These are phyloP conservation scores for Volvox africanus DNA, from an alignment of 139 green algal genomes.

Conservation along the genomic window DNA sequence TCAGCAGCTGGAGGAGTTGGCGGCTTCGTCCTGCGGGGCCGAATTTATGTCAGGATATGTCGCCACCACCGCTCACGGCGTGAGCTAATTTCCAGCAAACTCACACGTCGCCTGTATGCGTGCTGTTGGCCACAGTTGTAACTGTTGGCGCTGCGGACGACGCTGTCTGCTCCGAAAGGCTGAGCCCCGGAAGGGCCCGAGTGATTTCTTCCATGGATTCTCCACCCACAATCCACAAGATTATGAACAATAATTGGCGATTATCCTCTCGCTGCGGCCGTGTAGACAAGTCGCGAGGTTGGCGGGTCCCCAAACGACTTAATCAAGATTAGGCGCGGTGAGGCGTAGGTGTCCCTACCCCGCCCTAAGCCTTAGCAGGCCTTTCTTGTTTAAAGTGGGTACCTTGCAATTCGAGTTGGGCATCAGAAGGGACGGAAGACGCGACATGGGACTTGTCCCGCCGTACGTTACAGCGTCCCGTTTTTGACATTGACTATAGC, in stretches of 20 bases:
- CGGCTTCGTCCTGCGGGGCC: slow-evolving; percentile 14
- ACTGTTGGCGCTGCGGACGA: neutral
- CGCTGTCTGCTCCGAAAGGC: slow-evolving; percentile 1
- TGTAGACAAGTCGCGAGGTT: neutral
- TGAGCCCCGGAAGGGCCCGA: neutral
- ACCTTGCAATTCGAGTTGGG: neutral
- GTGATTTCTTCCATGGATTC: neutral
- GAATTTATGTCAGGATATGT: neutral
- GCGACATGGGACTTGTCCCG: neutral
- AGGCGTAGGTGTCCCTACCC: slow-evolving; percentile 9
- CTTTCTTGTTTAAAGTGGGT: neutral
- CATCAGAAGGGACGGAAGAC: too few relatives aligned
- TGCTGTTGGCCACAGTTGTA: neutral
- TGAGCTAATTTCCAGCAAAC: neutral
- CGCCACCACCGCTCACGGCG: neutral
- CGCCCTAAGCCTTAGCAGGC: slow-evolving; percentile 4
- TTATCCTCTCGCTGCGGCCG: neutral
- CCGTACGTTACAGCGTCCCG: neutral
- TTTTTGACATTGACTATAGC: too few relatives aligned
- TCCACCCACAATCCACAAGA: neutral
- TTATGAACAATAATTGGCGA: neutral
- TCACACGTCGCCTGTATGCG: slow-evolving; percentile 6
- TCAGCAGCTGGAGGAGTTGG: slow-evolving; percentile 7
- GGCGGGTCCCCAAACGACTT: neutral
- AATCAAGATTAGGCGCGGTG: neutral